Percentiles rank a stretch among this genome's conserved stretches.
Conservation (phyloP, 2,329 filamentous ascomycete species). For the Exophiala sideris region DNA sequence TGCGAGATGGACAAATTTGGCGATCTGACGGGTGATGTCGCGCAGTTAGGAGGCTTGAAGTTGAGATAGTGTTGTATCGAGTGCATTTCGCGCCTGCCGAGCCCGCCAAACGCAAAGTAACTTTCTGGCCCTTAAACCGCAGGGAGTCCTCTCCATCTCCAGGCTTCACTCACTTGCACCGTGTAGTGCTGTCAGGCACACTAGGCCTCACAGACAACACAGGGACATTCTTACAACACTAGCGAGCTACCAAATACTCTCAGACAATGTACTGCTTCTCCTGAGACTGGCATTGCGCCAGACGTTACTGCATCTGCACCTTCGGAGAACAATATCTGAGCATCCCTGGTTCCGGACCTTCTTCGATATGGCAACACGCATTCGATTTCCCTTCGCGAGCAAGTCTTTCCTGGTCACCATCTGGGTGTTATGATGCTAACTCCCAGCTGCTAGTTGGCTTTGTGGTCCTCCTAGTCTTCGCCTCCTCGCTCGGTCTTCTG, state of each 20-base stretch:
- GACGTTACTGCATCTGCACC: neutral
- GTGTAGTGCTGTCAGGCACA: neutral
- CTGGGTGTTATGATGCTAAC: constrained; percentile 8
- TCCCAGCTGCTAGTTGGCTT: constrained; percentile 57
- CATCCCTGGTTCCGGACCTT: neutral
- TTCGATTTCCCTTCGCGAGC: constrained; percentile 88
- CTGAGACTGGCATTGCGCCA: constrained; percentile 12
- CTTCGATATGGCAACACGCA: constrained; percentile 60
- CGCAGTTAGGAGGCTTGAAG: constrained; percentile 23
- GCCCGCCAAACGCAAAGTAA: constrained; percentile 1
- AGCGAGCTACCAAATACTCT: neutral
- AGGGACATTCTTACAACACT: too few relatives aligned
- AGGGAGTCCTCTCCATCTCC: neutral
- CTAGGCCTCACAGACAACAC: neutral
- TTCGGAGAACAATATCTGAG: neutral
- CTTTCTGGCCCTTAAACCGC: neutral
- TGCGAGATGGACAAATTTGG: constrained; percentile 21
- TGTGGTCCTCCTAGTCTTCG: constrained; percentile 64
- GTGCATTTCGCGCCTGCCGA: constrained; percentile 11
- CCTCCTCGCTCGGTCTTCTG: constrained; percentile 77
- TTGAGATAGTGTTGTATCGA: constrained; percentile 20
- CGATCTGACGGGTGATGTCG: constrained; percentile 18
- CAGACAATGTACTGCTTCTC: constrained; percentile 1
- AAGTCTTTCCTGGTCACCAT: constrained; percentile 34
- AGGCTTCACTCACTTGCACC: constrained; percentile 1